Percentiles rank a stretch among this genome's conserved stretches.
phyloP scores from a whole-genome alignment of 2,329 filamentous ascomycete species.

The Ceratocystis papillata region DNA sequence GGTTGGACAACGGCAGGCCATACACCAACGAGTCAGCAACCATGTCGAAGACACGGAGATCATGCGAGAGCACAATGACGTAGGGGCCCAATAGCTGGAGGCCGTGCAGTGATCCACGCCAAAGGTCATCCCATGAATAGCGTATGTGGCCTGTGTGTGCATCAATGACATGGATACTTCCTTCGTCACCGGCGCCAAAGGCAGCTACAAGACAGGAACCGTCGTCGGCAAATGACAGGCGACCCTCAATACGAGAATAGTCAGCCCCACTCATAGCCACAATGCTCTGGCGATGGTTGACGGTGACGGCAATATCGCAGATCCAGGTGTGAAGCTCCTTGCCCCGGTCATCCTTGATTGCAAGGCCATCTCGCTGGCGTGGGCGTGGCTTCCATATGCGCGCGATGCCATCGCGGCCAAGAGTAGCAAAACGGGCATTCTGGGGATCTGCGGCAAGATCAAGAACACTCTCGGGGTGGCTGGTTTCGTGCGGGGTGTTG shows the following conservation, averaged over 20 bases:
- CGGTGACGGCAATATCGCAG: slow-evolving; percentile 49
- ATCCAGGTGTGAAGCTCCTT: slow-evolving; percentile 62
- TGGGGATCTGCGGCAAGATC: slow-evolving; percentile 61
- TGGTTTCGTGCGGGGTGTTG: slow-evolving; percentile 64
- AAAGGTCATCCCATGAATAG: slow-evolving; percentile 56
- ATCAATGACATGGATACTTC: slow-evolving; percentile 66
- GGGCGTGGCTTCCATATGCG: slow-evolving; percentile 71
- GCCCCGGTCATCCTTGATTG: slow-evolving; percentile 47
- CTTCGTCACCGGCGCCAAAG: slow-evolving; percentile 43
- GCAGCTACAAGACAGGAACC: slow-evolving; percentile 70
- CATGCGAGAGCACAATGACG: slow-evolving; percentile 62
- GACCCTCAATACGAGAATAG: slow-evolving; percentile 42
- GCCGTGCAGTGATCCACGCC: slow-evolving; percentile 53
- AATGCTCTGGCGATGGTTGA: slow-evolving; percentile 36
- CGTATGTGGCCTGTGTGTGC: slow-evolving; percentile 55
- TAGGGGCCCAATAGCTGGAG: slow-evolving; percentile 62
- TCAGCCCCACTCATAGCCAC: slow-evolving; percentile 29
- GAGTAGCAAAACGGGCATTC: slow-evolving; percentile 64
- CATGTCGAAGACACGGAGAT: slow-evolving; percentile 71
- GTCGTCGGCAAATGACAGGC: slow-evolving; percentile 69
- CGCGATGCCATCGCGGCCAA: slow-evolving; percentile 69
- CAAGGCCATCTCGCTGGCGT: slow-evolving; percentile 56
- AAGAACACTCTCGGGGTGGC: slow-evolving; percentile 50
- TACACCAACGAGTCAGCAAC: slow-evolving; percentile 66
- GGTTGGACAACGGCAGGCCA: slow-evolving; percentile 38